Conservation (phyloP, 176 grass and related monocot species). For the Pontederia paniculata region DNA sequence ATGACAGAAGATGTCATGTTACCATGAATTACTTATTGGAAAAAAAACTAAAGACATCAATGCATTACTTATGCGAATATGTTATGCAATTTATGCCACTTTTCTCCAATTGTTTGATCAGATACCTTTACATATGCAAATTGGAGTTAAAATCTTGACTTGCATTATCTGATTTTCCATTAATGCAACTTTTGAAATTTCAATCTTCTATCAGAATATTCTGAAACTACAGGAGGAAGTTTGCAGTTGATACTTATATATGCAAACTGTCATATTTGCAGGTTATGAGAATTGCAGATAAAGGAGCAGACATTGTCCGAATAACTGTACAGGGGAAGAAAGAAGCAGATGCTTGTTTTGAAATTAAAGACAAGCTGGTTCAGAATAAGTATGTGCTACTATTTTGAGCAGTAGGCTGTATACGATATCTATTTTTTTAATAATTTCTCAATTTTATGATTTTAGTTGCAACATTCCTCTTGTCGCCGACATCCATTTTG, state of each 20-base stretch:
- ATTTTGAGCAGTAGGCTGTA: background rate
- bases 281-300: conserved; percentile 99
- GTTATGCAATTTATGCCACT: too few relatives aligned
- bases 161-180: too few relatives aligned
- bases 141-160: too few relatives aligned
- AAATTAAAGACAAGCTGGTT: conserved; percentile 88
- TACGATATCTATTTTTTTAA: conserved; percentile 11
- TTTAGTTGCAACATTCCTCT: conserved; percentile 87
- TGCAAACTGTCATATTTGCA: conserved; percentile 9
- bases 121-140: too few relatives aligned
- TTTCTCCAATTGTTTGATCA: too few relatives aligned
- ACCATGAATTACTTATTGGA: too few relatives aligned
- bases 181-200: too few relatives aligned
- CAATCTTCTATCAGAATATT: background rate
- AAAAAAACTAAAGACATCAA: too few relatives aligned
- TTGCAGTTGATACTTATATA: background rate
- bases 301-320: conserved; percentile 87
- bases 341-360: conserved; percentile 96
- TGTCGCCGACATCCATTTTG: conserved; percentile 99
- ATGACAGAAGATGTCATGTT: too few relatives aligned
- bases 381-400: conserved; percentile 73
- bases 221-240: background rate
- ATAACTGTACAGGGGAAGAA: conserved; percentile 97
- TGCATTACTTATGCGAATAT: too few relatives aligned
- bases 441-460: background rate